Evolutionary conservation across 108 stramenopile genomes (phyloP).

Genomic region (Nitzschia putrida): DNA sequence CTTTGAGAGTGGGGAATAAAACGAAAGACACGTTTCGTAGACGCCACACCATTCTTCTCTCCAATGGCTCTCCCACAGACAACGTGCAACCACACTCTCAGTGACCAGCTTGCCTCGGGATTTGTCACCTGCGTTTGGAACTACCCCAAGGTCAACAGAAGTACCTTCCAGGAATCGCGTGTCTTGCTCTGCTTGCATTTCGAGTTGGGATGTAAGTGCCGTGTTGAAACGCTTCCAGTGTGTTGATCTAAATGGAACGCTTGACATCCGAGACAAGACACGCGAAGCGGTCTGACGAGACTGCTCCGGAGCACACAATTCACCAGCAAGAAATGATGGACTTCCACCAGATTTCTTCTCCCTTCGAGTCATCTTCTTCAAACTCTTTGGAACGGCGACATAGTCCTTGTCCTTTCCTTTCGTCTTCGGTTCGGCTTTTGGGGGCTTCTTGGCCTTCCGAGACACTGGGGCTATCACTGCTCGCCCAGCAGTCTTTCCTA

Average conservation of each 20-base stretch:
- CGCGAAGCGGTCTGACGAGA: slow-evolving; percentile 70
- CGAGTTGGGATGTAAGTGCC: slow-evolving; percentile 51
- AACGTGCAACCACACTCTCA: slow-evolving; percentile 76
- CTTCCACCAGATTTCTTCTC: slow-evolving; percentile 27
- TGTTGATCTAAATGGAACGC: slow-evolving; percentile 35
- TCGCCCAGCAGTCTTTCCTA: slow-evolving; percentile 39
- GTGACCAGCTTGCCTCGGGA: slow-evolving; percentile 36
- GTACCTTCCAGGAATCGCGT: slow-evolving; percentile 73
- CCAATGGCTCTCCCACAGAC: slow-evolving; percentile 92
- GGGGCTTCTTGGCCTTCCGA: slow-evolving; percentile 39
- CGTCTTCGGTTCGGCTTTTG: slow-evolving; percentile 42
- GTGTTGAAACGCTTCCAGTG: slow-evolving; percentile 36
- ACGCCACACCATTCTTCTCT: slow-evolving; percentile 88
- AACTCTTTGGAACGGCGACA: slow-evolving; percentile 44
- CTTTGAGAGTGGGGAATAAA: slow-evolving; percentile 83
- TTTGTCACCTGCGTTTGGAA: slow-evolving; percentile 38
- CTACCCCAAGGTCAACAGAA: slow-evolving; percentile 65
- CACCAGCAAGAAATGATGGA: slow-evolving; percentile 53
- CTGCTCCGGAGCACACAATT: slow-evolving; percentile 69
- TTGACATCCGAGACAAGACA: slow-evolving; percentile 63
- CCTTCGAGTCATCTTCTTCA: slow-evolving; percentile 49
- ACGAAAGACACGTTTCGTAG: slow-evolving; percentile 65
- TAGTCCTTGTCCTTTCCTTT: slow-evolving; percentile 46
- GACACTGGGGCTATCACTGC: slow-evolving; percentile 36
- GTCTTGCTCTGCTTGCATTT: slow-evolving; percentile 57